Evolutionary conservation across 2,329 filamentous ascomycete genomes (phyloP).

Genomic region (Moelleriella libera): DNA sequence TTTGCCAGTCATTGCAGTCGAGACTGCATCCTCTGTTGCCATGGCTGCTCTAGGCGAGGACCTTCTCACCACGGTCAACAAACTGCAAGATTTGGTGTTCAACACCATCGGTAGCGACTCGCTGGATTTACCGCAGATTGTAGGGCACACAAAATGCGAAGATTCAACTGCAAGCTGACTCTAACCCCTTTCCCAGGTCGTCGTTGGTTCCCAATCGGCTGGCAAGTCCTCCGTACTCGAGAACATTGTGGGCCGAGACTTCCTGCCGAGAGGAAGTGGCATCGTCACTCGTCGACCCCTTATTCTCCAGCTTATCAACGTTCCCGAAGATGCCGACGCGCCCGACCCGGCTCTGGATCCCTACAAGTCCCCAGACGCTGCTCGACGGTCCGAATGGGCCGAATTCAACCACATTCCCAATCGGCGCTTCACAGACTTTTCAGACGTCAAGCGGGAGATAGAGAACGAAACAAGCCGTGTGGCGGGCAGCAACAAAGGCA

Average conservation of each 20-base stretch:
- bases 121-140: constrained; percentile 93
- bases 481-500: constrained; percentile 89
- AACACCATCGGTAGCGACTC: constrained; percentile 99
- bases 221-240: constrained; percentile 97
- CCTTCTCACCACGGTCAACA: constrained; percentile 89
- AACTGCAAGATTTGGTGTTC: constrained; percentile 96
- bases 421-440: constrained; percentile 80
- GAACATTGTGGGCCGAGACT: constrained; percentile 96
- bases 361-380: constrained; percentile 64
- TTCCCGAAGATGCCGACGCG: constrained; percentile 61
- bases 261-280: constrained; percentile 87
- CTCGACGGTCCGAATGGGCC: constrained; percentile 61
- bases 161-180: constrained; percentile 2
- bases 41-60: constrained; percentile 97
- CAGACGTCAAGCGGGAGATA: constrained; percentile 88
- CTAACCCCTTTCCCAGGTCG: constrained; percentile 53
- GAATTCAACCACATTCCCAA: constrained; percentile 94
- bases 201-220: constrained; percentile 95
- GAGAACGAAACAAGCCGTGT: constrained; percentile 93
- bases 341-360: constrained; percentile 52
- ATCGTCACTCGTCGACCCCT: constrained; percentile 91
- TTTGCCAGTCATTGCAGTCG: neutral
- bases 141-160: constrained; percentile 31
- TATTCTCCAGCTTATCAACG: constrained; percentile 96
- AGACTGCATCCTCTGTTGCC: constrained; percentile 10